These are phyloP conservation scores for Pisolithus orientalis DNA, from an alignment of 768 basidiomycete genomes.

Conservation along the genomic window DNA sequence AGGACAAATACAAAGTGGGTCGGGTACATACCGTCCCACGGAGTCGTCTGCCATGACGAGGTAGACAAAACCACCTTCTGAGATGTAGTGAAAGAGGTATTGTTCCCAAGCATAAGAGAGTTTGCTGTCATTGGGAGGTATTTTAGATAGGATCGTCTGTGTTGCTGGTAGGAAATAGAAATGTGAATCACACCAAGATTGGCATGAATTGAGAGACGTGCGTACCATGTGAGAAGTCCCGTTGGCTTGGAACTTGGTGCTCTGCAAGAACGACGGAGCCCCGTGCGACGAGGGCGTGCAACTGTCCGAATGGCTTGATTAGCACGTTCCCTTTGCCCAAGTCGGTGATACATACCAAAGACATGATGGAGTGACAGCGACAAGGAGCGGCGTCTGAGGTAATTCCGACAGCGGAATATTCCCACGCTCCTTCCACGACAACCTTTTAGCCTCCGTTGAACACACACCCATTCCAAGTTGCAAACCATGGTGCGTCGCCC, in stretches of 20 bases:
- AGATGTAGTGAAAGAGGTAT: constrained; percentile 91
- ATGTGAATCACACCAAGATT: background rate
- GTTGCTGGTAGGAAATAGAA: constrained; percentile 44
- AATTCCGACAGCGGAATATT: constrained; percentile 15
- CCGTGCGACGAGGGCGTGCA: constrained; percentile 80
- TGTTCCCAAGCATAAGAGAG: constrained; percentile 88
- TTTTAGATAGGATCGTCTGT: constrained; percentile 87
- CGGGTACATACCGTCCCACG: constrained; percentile 64
- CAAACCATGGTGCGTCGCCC: constrained; percentile 28
- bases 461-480: constrained; percentile 6
- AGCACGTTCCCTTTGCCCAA: background rate
- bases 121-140: constrained; percentile 85
- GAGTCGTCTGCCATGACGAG: constrained; percentile 94
- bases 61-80: constrained; percentile 80
- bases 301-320: constrained; percentile 33
- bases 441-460: background rate
- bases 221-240: constrained; percentile 86
- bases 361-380: constrained; percentile 12
- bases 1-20: background rate
- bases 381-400: constrained; percentile 7
- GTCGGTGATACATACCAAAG: constrained; percentile 15
- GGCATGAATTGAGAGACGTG: background rate
- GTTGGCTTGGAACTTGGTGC: constrained; percentile 63
- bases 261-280: constrained; percentile 82
- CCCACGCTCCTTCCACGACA: constrained; percentile 22